Base-by-base conservation (phyloP, 805 yeast species). In the Teunomyces tritomae region DNA sequence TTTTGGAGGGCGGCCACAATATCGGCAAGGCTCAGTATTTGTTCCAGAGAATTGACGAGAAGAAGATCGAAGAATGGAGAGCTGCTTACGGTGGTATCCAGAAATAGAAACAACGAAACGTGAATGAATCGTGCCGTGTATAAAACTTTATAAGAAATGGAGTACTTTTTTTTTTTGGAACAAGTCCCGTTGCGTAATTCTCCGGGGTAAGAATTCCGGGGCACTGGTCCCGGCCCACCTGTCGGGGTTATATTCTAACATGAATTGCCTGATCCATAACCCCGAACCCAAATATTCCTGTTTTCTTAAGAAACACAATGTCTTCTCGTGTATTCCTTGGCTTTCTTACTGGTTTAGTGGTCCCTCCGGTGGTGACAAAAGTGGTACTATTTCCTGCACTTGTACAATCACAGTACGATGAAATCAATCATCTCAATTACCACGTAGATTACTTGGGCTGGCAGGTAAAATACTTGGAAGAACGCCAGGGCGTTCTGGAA, bases 21-120 rank as follows among this genome's bases (percentile, higher is more conserved):
- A 86, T 94, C 53, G 92, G 89, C 52, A 84, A 88, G 64, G 92
- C 98, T 13, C 88, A 89, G 72, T 90, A 94, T 71, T 76, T 94
- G 71, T 94, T 94, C 79, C 80, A 78, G 62, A 84, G 97, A 73
- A 94, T 94, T 57, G 98, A 92, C 56, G 96, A 88, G 61, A 83
- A 83, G 72, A 85, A 87, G 76, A 77, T 91, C 52, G 94, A 82
- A 8, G 86, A 82, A 61, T 89, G 97, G 96, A 85, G 96, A 74
- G 69, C 73, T 46, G 78, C 80, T 67, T 94, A 86, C 62, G 96
- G 97, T 50, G 98, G 97, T 40, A 76, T 82, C 57, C 85, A 85
- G 62, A 27, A 42, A 28, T 24, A 37, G 40, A 32, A 11, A 29
- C 11, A 29, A 20, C 24, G 6, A 20, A 20, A 20, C 24, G 5